Conservation (phyloP, 2,329 filamentous ascomycete genomes). For the Seiridium cupressi region DNA sequence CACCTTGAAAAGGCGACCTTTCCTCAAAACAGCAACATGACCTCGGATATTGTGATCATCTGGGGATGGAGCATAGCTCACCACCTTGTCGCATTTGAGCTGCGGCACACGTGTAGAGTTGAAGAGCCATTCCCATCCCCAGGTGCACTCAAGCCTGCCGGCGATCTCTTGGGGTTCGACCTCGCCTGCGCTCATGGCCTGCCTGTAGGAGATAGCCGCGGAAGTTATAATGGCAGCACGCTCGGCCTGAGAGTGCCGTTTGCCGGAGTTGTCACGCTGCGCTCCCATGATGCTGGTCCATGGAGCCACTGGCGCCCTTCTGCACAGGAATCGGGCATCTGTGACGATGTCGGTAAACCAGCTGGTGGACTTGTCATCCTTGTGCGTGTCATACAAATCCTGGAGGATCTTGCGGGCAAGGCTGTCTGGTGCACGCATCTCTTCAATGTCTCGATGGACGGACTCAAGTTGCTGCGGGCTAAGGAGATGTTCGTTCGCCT, state of each 20-base stretch:
- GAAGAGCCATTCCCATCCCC: slow-evolving; percentile 9
- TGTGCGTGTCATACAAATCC: slow-evolving; percentile 1
- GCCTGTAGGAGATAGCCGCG: not conserved
- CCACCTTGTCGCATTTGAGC: slow-evolving; percentile 6
- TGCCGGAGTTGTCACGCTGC: not conserved
- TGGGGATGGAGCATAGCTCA: not conserved
- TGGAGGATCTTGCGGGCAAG: slow-evolving; percentile 6
- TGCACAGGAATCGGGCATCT: slow-evolving; percentile 4
- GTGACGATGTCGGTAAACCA: slow-evolving; percentile 5
- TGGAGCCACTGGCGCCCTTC: not conserved
- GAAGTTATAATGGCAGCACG: slow-evolving; percentile 8
- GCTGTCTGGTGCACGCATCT: slow-evolving; percentile 6
- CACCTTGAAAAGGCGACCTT: slow-evolving; percentile 10
- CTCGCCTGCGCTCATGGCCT: slow-evolving; percentile 1
- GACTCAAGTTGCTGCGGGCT: slow-evolving; percentile 5
- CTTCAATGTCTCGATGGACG: slow-evolving; percentile 6
- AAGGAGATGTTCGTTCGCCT: slow-evolving; percentile 8
- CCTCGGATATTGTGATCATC: slow-evolving; percentile 3
- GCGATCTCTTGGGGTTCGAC: slow-evolving; percentile 3
- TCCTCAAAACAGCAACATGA: slow-evolving; percentile 8
- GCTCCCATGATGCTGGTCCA: slow-evolving; percentile 5
- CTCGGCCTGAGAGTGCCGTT: slow-evolving; percentile 6
- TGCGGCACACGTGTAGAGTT: slow-evolving; percentile 10
- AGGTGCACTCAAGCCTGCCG: slow-evolving; percentile 9
- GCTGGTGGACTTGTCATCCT: not conserved